These are phyloP conservation scores for Haematococcus sp. DNA, from an alignment of 139 green algal genomes.

Conservation along the genomic window DNA sequence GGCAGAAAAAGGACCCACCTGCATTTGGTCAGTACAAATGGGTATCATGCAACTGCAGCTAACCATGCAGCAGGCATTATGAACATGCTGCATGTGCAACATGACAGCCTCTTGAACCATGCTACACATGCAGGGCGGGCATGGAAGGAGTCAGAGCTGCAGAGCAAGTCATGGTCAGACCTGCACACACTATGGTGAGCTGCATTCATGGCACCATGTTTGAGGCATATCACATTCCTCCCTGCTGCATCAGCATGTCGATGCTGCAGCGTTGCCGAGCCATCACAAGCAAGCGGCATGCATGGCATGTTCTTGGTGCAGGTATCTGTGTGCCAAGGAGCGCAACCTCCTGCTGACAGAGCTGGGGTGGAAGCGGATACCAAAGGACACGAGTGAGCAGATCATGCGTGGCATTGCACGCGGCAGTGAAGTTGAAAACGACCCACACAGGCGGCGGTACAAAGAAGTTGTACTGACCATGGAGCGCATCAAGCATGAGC, in stretches of 20 bases:
- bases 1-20: conserved; percentile 11
- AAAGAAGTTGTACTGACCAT: conserved; percentile 15
- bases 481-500: background rate
- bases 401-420: conserved; percentile 1
- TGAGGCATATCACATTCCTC: no score
- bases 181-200: conserved; percentile 33
- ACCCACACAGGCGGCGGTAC: conserved; percentile 31
- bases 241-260: background rate
- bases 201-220: no score
- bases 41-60: no score
- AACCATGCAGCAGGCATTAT: no score
- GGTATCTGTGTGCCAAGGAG: conserved; percentile 45
- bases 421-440: conserved; percentile 8
- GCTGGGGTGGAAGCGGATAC: conserved; percentile 23
- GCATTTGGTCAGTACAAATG: background rate
- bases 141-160: conserved; percentile 30
- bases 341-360: conserved; percentile 48
- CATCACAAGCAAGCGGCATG: no score
- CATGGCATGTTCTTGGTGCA: background rate
- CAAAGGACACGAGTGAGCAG: conserved; percentile 32
- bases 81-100: no score
- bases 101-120: background rate
- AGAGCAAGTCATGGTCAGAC: conserved; percentile 34
- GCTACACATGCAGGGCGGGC: conserved; percentile 13
- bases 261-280: no score